phyloP scores from a whole-genome alignment of 139 green algal genomes.

The Volvox africanus region DNA sequence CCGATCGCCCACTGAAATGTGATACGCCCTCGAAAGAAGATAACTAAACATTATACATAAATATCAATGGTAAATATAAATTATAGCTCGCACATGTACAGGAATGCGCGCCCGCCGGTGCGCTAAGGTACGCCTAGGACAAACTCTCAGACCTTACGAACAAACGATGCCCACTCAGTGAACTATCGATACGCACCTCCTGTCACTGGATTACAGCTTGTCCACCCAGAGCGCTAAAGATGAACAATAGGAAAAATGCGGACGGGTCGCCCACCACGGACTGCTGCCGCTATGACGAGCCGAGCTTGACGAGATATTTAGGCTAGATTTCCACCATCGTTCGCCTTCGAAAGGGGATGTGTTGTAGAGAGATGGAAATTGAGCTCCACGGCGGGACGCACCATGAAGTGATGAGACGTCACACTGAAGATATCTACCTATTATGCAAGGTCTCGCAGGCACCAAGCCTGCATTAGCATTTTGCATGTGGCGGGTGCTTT shows the following conservation, averaged over 20 bases:
- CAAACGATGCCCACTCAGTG: neutral
- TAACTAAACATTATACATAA: neutral
- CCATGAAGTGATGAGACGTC: neutral
- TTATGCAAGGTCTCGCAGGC: neutral
- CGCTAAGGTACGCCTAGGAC: neutral
- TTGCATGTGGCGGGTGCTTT: neutral
- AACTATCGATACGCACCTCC: neutral
- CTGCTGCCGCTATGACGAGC: neutral
- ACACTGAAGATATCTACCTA: neutral
- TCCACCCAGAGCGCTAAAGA: neutral
- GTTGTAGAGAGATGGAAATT: neutral
- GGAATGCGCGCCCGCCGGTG: neutral
- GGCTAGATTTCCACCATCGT: neutral
- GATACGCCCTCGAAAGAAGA: neutral
- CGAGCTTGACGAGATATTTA: neutral
- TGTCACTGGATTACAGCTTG: neutral
- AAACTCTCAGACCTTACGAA: neutral
- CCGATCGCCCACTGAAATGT: neutral
- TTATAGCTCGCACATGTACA: neutral
- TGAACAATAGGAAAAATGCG: neutral
- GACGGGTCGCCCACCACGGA: neutral
- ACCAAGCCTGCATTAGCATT: neutral
- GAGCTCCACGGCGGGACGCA: neutral
- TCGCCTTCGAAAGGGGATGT: too few species aligned
- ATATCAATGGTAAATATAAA: neutral